Evolutionary conservation across 768 basidiomycete genomes (phyloP), one percentile per base, ranked within the genome.

Genomic region (Naganishia vaughanmartiniae): DNA sequence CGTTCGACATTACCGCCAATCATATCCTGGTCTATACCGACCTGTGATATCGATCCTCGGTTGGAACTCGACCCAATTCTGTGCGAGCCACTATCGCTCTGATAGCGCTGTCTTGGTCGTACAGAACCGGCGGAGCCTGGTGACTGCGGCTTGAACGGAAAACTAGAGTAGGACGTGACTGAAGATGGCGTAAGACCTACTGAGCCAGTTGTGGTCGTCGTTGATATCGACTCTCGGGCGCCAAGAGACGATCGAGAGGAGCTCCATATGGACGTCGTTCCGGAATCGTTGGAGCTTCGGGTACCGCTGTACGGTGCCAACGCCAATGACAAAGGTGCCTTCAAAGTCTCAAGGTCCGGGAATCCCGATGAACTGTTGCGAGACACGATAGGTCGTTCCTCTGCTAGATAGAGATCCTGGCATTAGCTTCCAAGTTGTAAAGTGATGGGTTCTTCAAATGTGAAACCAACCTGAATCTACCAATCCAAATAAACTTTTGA

Each of bases 401-500:
- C 34, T 58, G 24, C 4, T 6, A 12, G 39, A 39, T 9, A 33
- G 57, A 1, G n/a, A 58, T 42, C 17, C 2, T 7, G 17, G 9
- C 10, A 7, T 34, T 7, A 55, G 54, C 12, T 31, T 30, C 34
- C 42, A 7, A 42, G 17, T 11, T 42, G 10, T 42, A 42, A 42
- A 7, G 10, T 42, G 17, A 42, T 42, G 9, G 17, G 9, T 15
- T 15, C 24, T 24, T 12, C 6, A 24, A 58, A 1, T 17, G n/a
- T 15, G 15, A 9, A 45, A 69, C 68, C 26, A 30, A 69, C 68
- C 69, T 76, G 74, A 72, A 51, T 66, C 39, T 11, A 70, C 66
- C 19, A 71, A 56, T 21, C 76, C 77, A 53, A 81, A 78, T 7
- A 81, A 55, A 19, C 75, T 66, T 66, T 78, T 77, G 53, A 81